Conservation (phyloP, 1,139 yeast species). For the Sporopachydermia cereana region DNA sequence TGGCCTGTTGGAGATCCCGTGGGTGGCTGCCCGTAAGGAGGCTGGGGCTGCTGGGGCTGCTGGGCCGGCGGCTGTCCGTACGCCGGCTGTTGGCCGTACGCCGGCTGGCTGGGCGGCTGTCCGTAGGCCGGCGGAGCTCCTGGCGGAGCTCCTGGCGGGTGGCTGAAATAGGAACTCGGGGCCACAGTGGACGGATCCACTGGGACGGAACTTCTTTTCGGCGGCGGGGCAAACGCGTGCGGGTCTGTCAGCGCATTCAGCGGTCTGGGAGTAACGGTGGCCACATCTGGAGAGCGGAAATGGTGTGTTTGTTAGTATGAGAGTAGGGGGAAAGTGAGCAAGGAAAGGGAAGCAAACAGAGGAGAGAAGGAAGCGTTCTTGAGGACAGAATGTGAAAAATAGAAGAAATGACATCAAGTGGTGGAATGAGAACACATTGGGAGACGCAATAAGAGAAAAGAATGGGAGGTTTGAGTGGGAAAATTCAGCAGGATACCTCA, state of each 20-base stretch:
- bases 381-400: too few relatives aligned
- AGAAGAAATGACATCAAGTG: too few relatives aligned
- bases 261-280: slow-evolving; percentile 21
- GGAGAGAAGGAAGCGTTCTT: too few relatives aligned
- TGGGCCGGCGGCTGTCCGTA: slow-evolving; percentile 11
- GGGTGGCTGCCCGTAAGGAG: slow-evolving; percentile 8
- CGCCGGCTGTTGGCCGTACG: slow-evolving; percentile 12
- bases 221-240: slow-evolving; percentile 42
- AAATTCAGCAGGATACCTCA: too few relatives aligned
- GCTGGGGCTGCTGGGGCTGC: slow-evolving; percentile 10
- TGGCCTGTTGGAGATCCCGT: slow-evolving; percentile 9
- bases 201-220: slow-evolving; percentile 26
- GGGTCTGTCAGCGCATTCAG: slow-evolving; percentile 28
- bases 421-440: too few relatives aligned
- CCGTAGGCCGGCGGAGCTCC: slow-evolving; percentile 9
- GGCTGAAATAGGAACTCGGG: slow-evolving; percentile 19
- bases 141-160: slow-evolving; percentile 10
- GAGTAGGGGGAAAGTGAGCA: too few relatives aligned
- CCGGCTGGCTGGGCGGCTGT: slow-evolving; percentile 8
- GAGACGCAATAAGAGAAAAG: too few relatives aligned
- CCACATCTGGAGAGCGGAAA: too few relatives aligned
- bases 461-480: too few relatives aligned
- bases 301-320: too few relatives aligned
- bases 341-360: too few relatives aligned
- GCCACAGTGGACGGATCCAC: slow-evolving; percentile 22